Base-by-base conservation (phyloP, 1,284 basidiomycete genomes). In the Cryptococcus sp. region DNA sequence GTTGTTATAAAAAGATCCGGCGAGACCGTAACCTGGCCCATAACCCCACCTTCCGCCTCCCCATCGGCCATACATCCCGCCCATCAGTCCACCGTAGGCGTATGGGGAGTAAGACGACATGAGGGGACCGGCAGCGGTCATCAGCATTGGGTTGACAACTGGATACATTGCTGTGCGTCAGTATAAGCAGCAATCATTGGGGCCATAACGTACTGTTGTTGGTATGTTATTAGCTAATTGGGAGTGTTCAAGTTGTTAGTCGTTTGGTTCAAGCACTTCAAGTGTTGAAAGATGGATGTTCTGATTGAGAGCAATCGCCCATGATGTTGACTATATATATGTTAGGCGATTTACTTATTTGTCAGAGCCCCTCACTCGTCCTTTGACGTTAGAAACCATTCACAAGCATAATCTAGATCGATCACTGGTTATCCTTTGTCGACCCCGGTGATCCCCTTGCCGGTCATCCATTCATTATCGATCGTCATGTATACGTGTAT, bases 11-110 rank as follows among this genome's bases (percentile, higher is more conserved):
- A 22, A 45, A 3, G 46, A 41, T 45, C 50, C 61, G 1, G 60
- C 62, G 31, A 55, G 51, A 11, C 64, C 64, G 52, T 66, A 66
- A 37, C 59, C 63, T 22, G 60, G 56, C 1, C 64, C 64, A 32
- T 53, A 51, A 28, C 64, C 64, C 45, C 54, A 66, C 45, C 61
- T 48, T 39, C 36, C 36, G 11, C 28, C 28, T 1, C 59, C 59
- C 49, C 46, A 61, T 19, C 61, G 51, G 47, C 53, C 56, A 37
- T 59, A 60, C 19, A 59, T 41, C 3, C 54, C 48, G 14, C 50
- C 54, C 28, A 28, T 28, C 34, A 58, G 43, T 11, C 49, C 54
- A 25, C 56, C 56, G 39, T 57, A 57, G 48, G 53, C 55, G 46
- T 57, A 60, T 11, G 60, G 54, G 16, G 45, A 24, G 42, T 51